phyloP scores from a whole-genome alignment of 148 eudicot genomes.

The Camellia sinensis region DNA sequence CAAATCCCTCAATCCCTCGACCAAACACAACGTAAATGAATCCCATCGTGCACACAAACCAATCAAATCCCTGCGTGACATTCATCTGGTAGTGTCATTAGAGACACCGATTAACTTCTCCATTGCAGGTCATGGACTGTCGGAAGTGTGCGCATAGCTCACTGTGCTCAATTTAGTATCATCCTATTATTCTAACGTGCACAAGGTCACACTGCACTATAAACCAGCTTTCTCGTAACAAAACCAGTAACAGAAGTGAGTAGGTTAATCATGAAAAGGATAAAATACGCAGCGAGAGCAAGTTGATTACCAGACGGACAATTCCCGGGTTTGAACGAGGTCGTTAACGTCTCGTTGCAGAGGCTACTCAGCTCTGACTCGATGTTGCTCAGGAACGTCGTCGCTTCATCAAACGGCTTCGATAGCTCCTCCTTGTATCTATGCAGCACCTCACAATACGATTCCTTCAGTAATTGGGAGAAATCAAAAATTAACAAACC shows the following conservation, averaged over 20 bases:
- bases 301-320: constrained; percentile 8
- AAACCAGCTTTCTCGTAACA: background rate
- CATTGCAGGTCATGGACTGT: background rate
- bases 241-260: background rate
- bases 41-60: too few relatives aligned
- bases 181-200: background rate
- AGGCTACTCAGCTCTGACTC: constrained; percentile 22
- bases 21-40: too few relatives aligned
- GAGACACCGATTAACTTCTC: too few relatives aligned
- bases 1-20: too few relatives aligned
- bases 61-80: too few relatives aligned
- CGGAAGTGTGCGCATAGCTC: background rate
- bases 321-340: constrained; percentile 8
- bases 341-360: constrained; percentile 19
- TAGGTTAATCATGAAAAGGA: background rate
- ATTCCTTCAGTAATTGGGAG: background rate
- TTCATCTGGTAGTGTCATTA: too few relatives aligned
- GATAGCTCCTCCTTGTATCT: constrained; percentile 23
- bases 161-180: background rate
- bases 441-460: constrained; percentile 19
- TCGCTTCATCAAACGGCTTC: constrained; percentile 23
- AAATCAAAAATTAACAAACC: background rate
- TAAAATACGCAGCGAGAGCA: background rate
- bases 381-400: constrained; percentile 19
- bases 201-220: background rate